Evolutionary conservation across 2,329 filamentous ascomycete genomes (phyloP).

Genomic region (Penicillium palitans): DNA sequence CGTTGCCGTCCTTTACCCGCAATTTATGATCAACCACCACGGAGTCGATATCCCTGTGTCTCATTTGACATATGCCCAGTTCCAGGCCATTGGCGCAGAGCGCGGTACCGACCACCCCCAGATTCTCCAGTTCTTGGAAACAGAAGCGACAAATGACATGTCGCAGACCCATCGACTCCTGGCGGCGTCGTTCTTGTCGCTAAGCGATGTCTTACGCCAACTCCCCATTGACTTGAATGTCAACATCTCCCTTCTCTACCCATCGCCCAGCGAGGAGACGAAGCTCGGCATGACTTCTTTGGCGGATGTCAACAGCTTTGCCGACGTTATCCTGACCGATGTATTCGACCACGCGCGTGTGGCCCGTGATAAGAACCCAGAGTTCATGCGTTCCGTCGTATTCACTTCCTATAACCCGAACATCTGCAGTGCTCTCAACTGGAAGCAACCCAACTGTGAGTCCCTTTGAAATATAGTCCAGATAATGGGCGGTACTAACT

Average conservation of each 20-base stretch:
- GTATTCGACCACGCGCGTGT: slow-evolving; percentile 88
- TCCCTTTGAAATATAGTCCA: not conserved
- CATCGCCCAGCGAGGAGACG: slow-evolving; percentile 71
- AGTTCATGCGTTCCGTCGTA: slow-evolving; percentile 80
- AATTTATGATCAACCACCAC: slow-evolving; percentile 74
- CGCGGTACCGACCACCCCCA: slow-evolving; percentile 29
- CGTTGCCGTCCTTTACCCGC: slow-evolving; percentile 81
- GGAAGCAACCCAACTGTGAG: slow-evolving; percentile 96
- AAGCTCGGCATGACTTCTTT: slow-evolving; percentile 69
- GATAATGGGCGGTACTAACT: not conserved
- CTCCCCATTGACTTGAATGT: slow-evolving; percentile 80
- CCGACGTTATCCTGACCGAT: slow-evolving; percentile 76
- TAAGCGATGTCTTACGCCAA: slow-evolving; percentile 72
- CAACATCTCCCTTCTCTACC: slow-evolving; percentile 90
- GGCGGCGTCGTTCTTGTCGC: slow-evolving; percentile 72
- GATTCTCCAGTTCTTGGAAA: slow-evolving; percentile 33
- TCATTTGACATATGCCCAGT: slow-evolving; percentile 67
- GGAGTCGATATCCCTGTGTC: slow-evolving; percentile 80
- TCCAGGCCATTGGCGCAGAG: slow-evolving; percentile 48
- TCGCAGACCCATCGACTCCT: slow-evolving; percentile 70
- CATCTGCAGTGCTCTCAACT: slow-evolving; percentile 92
- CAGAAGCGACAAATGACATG: slow-evolving; percentile 46
- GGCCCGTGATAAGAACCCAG: slow-evolving; percentile 64
- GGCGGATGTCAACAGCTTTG: slow-evolving; percentile 80
- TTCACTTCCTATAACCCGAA: slow-evolving; percentile 91